These are phyloP conservation scores for Ophiostoma sp. DNA, from an alignment of 2,329 filamentous ascomycete species.

Conservation along the genomic window DNA sequence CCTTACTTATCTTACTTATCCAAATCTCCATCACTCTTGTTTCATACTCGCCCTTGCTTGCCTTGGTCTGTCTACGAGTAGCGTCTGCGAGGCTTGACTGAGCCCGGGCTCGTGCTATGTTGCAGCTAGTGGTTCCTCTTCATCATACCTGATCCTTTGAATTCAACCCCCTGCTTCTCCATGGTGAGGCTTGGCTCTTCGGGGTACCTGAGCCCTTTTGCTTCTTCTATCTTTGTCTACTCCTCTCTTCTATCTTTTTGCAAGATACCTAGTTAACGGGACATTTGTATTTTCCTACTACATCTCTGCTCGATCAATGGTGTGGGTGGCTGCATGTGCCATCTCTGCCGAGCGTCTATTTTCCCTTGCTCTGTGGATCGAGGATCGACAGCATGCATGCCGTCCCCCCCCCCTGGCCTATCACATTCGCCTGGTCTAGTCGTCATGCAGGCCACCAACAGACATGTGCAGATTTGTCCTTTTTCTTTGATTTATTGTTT, in stretches of 20 bases:
- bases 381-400: not conserved
- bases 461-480: not conserved
- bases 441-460: constrained; percentile 8
- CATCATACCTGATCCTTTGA: no score
- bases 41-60: no score
- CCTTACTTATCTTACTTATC: no score
- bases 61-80: no score
- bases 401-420: not conserved
- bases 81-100: no score
- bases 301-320: not conserved
- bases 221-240: no score
- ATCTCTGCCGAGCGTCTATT: constrained; percentile 10
- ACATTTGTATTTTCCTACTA: not conserved
- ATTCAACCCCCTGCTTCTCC: no score
- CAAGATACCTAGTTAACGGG: not conserved
- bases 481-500: not conserved
- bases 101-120: no score
- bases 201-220: no score
- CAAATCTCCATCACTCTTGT: no score
- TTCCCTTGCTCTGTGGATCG: constrained; percentile 9
- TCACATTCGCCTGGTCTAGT: not conserved
- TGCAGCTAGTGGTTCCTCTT: no score
- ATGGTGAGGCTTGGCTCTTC: no score
- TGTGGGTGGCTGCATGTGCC: constrained; percentile 15
- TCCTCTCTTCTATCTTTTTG: not conserved